Conservation (phyloP, 768 basidiomycete species). For the Amanita jacksonii region DNA sequence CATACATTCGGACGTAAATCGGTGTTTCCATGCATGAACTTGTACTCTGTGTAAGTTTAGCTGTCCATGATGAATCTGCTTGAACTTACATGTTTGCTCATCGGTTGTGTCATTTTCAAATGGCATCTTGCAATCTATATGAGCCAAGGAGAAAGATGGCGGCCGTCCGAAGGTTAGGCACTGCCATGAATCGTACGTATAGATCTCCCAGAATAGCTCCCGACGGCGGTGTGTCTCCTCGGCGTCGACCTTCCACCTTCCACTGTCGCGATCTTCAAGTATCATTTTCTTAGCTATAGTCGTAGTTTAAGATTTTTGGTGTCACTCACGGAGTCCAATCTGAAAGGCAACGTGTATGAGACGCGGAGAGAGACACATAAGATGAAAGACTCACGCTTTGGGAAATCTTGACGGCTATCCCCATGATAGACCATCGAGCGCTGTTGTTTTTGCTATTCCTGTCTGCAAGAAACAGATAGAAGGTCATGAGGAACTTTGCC, state of each 20-base stretch:
- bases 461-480: conserved; percentile 59
- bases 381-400: conserved; percentile 47
- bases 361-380: conserved; percentile 5
- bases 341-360: conserved; percentile 15
- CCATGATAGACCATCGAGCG: conserved; percentile 59
- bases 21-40: conserved; percentile 67
- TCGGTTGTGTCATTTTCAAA: conserved; percentile 36
- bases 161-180: conserved; percentile 64
- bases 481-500: conserved; percentile 56
- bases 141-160: conserved; percentile 56
- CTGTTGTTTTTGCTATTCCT: conserved; percentile 59
- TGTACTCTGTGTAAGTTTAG: too few relatives aligned
- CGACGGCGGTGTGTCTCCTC: conserved; percentile 53
- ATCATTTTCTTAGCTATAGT: conserved; percentile 5
- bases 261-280: conserved; percentile 56
- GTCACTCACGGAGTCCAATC: conserved; percentile 60
- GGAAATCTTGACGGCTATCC: conserved; percentile 58
- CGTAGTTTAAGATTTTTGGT: neutral
- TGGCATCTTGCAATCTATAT: conserved; percentile 60
- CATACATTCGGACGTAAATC: conserved; percentile 61
- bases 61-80: too few relatives aligned
- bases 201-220: conserved; percentile 60
- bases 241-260: conserved; percentile 53
- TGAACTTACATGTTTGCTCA: conserved; percentile 48
- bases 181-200: conserved; percentile 46